Percentiles rank a stretch among this genome's conserved stretches.
Evolutionary conservation across 192 early-diverging fungal species (phyloP).

Genomic region (Paraglomus brasilianum): DNA sequence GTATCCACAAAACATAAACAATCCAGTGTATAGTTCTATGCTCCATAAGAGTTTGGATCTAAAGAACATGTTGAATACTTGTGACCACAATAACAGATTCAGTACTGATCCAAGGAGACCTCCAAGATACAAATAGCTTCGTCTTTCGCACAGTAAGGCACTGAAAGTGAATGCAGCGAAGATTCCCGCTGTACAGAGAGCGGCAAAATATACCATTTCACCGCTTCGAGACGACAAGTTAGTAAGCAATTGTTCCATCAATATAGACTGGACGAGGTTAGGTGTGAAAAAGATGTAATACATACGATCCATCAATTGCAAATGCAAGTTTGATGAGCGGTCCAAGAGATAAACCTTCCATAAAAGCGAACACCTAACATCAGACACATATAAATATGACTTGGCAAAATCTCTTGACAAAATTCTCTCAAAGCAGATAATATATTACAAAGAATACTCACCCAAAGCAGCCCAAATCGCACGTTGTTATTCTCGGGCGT

Average conservation of each 20-base stretch:
- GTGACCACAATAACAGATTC: conserved; percentile 29
- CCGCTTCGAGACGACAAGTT: conserved; percentile 13
- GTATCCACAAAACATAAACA: conserved; percentile 47
- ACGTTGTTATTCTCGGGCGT: conserved; percentile 5
- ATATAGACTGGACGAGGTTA: not conserved
- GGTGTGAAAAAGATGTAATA: not conserved
- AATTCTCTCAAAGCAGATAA: too few species aligned
- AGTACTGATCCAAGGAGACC: conserved; percentile 41
- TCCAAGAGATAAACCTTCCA: conserved; percentile 35
- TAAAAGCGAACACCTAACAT: conserved; percentile 25
- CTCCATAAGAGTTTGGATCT: conserved; percentile 37
- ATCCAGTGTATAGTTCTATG: conserved; percentile 47
- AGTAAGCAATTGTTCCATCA: not conserved
- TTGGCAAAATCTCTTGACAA: too few species aligned
- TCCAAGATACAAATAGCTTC: conserved; percentile 31
- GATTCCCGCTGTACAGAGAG: conserved; percentile 17
- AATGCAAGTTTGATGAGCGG: conserved; percentile 19
- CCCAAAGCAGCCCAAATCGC: conserved; percentile 25
- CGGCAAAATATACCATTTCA: conserved; percentile 34
- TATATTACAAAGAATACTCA: not conserved
- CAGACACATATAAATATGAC: too few species aligned
- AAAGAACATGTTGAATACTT: conserved; percentile 41
- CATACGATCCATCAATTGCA: conserved; percentile 4
- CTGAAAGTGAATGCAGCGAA: conserved; percentile 47
- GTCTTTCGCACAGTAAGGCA: conserved; percentile 32